Conservation (phyloP, 371 early-diverging fungal genomes). For the Fennellomyces sp. region DNA sequence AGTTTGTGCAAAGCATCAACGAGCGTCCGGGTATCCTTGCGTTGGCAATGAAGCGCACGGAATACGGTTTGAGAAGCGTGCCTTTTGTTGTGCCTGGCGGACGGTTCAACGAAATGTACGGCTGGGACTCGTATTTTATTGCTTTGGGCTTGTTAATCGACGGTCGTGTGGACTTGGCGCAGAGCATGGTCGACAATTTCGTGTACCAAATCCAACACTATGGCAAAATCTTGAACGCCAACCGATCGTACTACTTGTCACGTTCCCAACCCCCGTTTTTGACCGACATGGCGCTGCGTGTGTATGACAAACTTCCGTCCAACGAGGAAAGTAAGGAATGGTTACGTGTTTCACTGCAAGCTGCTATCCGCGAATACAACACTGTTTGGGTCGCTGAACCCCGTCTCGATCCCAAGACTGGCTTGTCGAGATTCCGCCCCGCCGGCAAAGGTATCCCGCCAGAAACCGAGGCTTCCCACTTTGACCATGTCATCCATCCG, state of each 20-base stretch:
- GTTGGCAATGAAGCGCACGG: conserved; percentile 70
- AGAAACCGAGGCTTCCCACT: conserved; percentile 95
- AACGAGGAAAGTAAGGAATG: conserved; percentile 70
- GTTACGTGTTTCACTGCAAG: conserved; percentile 74
- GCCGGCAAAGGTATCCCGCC: conserved; percentile 96
- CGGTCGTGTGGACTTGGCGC: conserved; percentile 79
- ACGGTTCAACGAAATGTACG: conserved; percentile 98
- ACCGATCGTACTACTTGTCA: conserved; percentile 94
- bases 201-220: conserved; percentile 95
- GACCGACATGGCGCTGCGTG: conserved; percentile 92
- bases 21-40: conserved; percentile 88
- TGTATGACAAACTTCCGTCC: conserved; percentile 65
- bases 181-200: conserved; percentile 97
- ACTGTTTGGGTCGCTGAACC: conserved; percentile 89
- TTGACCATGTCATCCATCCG: conserved; percentile 87
- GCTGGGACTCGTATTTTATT: conserved; percentile 98
- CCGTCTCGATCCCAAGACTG: conserved; percentile 76
- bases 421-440: conserved; percentile 84
- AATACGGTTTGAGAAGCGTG: conserved; percentile 71
- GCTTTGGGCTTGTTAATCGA: conserved; percentile 88
- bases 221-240: conserved; percentile 97
- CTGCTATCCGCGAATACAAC: conserved; percentile 92
- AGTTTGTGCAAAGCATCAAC: conserved; percentile 92
- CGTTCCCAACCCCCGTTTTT: conserved; percentile 98
- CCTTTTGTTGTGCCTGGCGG: conserved; percentile 98